Evolutionary conservation across 192 early-diverging fungal species (phyloP).

Genomic region (Powellomyces hirtus): DNA sequence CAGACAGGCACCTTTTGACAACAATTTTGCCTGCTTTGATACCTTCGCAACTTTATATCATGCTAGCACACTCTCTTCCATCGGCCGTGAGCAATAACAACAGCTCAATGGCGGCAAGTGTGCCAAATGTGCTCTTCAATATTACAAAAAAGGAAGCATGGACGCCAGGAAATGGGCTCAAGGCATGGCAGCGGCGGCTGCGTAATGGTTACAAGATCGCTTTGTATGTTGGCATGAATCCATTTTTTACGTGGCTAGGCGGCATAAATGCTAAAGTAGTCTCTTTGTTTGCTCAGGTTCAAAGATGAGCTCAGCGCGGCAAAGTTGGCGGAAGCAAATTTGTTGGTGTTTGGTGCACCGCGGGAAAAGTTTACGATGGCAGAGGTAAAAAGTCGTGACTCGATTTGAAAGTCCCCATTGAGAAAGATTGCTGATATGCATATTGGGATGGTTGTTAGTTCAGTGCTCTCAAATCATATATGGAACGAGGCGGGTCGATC

Average conservation of each 20-base stretch:
- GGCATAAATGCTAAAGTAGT: background rate
- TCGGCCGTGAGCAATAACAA: too few species aligned
- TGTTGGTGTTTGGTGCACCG: slow-evolving; percentile 60
- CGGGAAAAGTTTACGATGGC: slow-evolving; percentile 59
- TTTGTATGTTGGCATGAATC: slow-evolving; percentile 26
- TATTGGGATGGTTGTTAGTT: too few species aligned
- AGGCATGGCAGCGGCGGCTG: slow-evolving; percentile 45
- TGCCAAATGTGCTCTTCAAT: slow-evolving; percentile 46
- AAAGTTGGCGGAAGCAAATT: slow-evolving; percentile 47
- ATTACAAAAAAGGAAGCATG: slow-evolving; percentile 53
- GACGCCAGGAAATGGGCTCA: slow-evolving; percentile 56
- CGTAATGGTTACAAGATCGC: slow-evolving; percentile 50
- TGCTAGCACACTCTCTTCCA: too few species aligned
- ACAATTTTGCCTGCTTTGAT: too few species aligned
- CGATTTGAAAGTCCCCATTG: too few species aligned
- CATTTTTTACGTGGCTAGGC: background rate
- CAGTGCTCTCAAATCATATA: slow-evolving; percentile 50
- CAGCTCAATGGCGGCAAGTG: too few species aligned
- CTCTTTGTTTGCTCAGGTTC: slow-evolving; percentile 31
- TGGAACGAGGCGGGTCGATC: slow-evolving; percentile 63
- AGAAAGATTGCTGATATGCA: too few species aligned
- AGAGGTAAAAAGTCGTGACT: slow-evolving; percentile 49
- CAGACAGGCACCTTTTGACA: too few species aligned
- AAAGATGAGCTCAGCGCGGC: slow-evolving; percentile 56
- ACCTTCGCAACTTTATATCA: too few species aligned